These are phyloP conservation scores for Hypholoma sublateritium DNA, from an alignment of 768 basidiomycete genomes.

Conservation along the genomic window DNA sequence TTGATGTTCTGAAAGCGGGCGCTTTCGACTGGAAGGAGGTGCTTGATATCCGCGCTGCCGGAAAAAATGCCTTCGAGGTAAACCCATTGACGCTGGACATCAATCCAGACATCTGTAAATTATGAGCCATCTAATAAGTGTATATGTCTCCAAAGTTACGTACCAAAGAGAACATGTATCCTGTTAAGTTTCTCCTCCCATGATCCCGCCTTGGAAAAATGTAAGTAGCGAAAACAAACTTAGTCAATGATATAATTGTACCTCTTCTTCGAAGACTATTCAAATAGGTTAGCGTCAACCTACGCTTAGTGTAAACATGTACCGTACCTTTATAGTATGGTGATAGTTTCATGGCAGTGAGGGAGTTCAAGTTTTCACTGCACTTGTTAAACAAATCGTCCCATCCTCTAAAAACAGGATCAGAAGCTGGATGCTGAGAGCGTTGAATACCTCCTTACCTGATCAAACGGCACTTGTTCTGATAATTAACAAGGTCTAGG, in stretches of 20 bases:
- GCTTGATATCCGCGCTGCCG: constrained; percentile 99
- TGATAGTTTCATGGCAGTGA: constrained; percentile 96
- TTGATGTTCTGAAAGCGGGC: constrained; percentile 99
- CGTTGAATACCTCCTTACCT: constrained; percentile 42
- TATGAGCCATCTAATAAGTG: constrained; percentile 6
- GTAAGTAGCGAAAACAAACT: neutral
- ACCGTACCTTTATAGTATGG: constrained; percentile 91
- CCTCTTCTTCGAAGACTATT: constrained; percentile 89
- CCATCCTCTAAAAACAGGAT: constrained; percentile 68
- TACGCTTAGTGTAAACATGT: neutral
- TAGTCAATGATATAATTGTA: constrained; percentile 19
- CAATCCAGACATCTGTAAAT: constrained; percentile 90
- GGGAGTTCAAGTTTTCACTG: constrained; percentile 93
- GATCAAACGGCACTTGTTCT: constrained; percentile 97
- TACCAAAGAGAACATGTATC: constrained; percentile 94
- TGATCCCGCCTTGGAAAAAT: constrained; percentile 59
- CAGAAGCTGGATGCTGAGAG: constrained; percentile 1
- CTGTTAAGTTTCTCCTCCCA: constrained; percentile 98
- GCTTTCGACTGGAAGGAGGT: constrained; percentile 94
- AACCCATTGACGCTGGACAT: constrained; percentile 99
- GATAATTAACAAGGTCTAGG: constrained; percentile 95
- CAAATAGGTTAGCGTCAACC: constrained; percentile 2
- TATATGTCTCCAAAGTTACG: constrained; percentile 15
- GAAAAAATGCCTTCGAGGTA: constrained; percentile 99
- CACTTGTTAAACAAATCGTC: constrained; percentile 97